Evolutionary conservation across 2,329 filamentous ascomycete species (phyloP), one percentile per base, ranked within the genome.

Genomic region (Botryotinia calthae): DNA sequence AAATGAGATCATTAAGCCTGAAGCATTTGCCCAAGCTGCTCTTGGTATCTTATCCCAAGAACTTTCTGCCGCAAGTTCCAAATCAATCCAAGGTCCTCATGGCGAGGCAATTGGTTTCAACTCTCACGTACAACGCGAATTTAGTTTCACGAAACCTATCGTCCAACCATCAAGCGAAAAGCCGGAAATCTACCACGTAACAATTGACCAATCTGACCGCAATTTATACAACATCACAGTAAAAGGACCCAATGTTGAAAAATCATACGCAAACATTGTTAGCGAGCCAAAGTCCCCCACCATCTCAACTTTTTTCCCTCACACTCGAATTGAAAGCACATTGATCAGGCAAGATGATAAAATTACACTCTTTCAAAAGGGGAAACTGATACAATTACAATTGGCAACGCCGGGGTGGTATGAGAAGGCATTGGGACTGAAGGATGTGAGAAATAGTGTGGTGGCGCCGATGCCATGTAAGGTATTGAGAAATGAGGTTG

Each of bases 391-490:
- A 9, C 86, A 90, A 74, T 81, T 91, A 40, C 82, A 82, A 16
- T 82, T 91, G n/a, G 80, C 87, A 58, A 83, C 84, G 28, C 94
- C 95, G 0, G 85, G 86, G 62, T 99, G 95, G 94, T 91, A 92
- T 73, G 93, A 94, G 78, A 95, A 97, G 82, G 94, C 94, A 0
- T 85, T 98, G 12, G 95, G 95, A 0, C 84, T 93, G 75, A 95
- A 93, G 81, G 93, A 97, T 79, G 87, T 88, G 0, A 86, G 90
- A 10, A 95, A 95, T 74, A 96, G 92, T 70, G 94, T 98, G 1
- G 86, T 93, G 37, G 94, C 96, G 34, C 96, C 96, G 0, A 99
- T 99, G 96, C 96, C 96, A 2, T 98, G 96, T 84, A 98, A 98
- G 84, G 91, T 99, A 40, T 84, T 99, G 75, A 90, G 93, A 76